Evolutionary conservation across 768 basidiomycete genomes (phyloP).

Genomic region (Harrya chromipes): DNA sequence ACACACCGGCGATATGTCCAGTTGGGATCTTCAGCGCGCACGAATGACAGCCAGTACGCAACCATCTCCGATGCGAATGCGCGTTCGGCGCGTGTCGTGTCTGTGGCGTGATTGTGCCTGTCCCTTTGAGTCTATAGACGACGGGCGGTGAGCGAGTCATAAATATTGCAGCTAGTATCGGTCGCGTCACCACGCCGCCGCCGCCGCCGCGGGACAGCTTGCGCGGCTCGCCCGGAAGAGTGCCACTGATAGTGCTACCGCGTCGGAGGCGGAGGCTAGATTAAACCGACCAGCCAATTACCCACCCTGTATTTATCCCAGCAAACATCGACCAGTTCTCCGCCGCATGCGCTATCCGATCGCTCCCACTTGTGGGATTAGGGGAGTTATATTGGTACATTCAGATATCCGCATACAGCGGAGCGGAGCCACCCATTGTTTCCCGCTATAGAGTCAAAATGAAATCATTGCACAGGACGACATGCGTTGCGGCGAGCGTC

Average conservation of each 20-base stretch:
- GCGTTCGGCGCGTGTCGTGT: slow-evolving; percentile 43
- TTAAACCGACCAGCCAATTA: not conserved
- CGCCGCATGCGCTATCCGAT: slow-evolving; percentile 46
- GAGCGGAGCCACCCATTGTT: slow-evolving; percentile 44
- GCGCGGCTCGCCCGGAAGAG: not conserved
- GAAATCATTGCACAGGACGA: no score
- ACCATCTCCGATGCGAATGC: slow-evolving; percentile 59
- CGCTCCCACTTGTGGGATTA: slow-evolving; percentile 40
- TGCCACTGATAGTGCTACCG: no score
- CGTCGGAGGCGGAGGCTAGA: no score
- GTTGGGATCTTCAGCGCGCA: slow-evolving; percentile 55
- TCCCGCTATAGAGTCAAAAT: slow-evolving; percentile 33
- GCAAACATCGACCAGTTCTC: slow-evolving; percentile 71
- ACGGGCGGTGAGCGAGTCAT: slow-evolving; percentile 21
- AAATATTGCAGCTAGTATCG: not conserved
- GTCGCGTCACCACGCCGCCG: no score
- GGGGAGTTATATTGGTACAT: slow-evolving; percentile 61
- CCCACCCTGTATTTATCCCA: slow-evolving; percentile 59
- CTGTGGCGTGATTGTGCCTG: slow-evolving; percentile 46
- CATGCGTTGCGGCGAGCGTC: no score
- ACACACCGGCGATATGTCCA: slow-evolving; percentile 52
- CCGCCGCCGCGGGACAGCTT: not conserved
- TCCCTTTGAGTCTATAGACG: slow-evolving; percentile 45
- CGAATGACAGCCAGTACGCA: slow-evolving; percentile 66
- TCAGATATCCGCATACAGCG: slow-evolving; percentile 37